Evolutionary conservation across 345 rosid species (phyloP), one percentile per base, ranked within the genome.

Genomic region (Cardamine resedifolia): DNA sequence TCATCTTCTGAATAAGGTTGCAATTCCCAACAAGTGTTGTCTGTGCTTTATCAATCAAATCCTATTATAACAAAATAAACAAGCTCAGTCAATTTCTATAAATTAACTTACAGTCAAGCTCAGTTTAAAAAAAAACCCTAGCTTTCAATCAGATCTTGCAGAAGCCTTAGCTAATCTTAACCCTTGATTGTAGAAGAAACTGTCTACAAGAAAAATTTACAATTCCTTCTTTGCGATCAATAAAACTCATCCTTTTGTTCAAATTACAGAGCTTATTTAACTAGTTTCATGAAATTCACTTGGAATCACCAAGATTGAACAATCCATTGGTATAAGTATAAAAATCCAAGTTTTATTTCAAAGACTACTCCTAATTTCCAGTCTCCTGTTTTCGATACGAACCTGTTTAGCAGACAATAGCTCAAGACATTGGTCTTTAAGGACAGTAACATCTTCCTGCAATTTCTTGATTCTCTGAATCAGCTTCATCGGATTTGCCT

Each of bases 351-450:
- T 51, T 28, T 27, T 14, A 6, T 15, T 60, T 31, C 24, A 23
- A 1, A 68, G 4, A 51, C 7, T 47, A 30, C 52, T 20, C 20
- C 57, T 52, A 23, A 53, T 15, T 15, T 24, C 14, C 34, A 51
- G n/a, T 20, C 27, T 16, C 27, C 38, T 11, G 47, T 23, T 16
- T 16, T 24, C 10, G 52, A 19, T 11, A 47, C 10, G 36, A 48
- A 93, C 98, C 96, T 93, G 97, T 65, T 94, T 94, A 58, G 96
- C 96, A 0, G 88, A 83, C 21, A 94, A 82, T 53, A 94, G 96
- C 69, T 88, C 88, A 5, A 84, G 87, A 80, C 97, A 94, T 64
- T 91, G 95, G 64, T 86, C 88, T 75, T 85, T 86, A 67, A 91
- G 74, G 8, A 43, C 41, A 5, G 83, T 65, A 18, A 91, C 68